Evolutionary conservation across 2,329 filamentous ascomycete species (phyloP).

Genomic region (Davidsoniella australis): DNA sequence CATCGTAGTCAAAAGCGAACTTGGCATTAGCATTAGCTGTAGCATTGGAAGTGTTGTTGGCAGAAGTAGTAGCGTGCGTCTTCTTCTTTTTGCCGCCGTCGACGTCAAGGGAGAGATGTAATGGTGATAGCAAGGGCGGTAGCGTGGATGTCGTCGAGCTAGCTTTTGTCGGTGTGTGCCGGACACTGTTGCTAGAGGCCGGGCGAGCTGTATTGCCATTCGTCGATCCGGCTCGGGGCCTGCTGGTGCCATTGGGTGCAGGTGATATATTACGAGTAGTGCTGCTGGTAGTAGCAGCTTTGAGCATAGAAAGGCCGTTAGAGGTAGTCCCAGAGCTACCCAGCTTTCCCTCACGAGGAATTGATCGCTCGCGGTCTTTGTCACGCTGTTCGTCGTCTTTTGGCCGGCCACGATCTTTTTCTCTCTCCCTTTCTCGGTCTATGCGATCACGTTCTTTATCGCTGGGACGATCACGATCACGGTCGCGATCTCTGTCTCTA

Average conservation of each 20-base stretch:
- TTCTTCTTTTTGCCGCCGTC: conserved; percentile 4
- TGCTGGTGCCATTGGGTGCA: conserved; percentile 13
- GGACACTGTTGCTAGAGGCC: background rate
- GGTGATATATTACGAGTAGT: conserved; percentile 20
- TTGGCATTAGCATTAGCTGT: conserved; percentile 17
- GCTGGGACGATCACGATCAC: background rate
- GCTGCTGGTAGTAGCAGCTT: conserved; percentile 15
- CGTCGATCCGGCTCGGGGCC: conserved; percentile 24
- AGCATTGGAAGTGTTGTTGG: background rate
- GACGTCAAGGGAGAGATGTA: conserved; percentile 21
- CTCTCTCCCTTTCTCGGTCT: conserved; percentile 1
- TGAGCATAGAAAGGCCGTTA: conserved; percentile 23
- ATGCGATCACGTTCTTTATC: background rate
- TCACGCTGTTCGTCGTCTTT: conserved; percentile 1
- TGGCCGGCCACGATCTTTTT: background rate
- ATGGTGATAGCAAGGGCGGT: conserved; percentile 36
- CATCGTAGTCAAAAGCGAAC: conserved; percentile 15
- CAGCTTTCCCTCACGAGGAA: conserved; percentile 2
- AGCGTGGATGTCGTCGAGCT: conserved; percentile 21
- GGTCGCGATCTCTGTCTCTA: conserved; percentile 1
- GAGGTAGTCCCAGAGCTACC: conserved; percentile 15
- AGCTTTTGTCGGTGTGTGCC: conserved; percentile 16
- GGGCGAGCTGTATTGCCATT: conserved; percentile 23
- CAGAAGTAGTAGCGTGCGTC: conserved; percentile 16
- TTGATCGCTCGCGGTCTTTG: conserved; percentile 5